Conservation (phyloP, 345 rosid species). For the Moricandia moricandioides region DNA sequence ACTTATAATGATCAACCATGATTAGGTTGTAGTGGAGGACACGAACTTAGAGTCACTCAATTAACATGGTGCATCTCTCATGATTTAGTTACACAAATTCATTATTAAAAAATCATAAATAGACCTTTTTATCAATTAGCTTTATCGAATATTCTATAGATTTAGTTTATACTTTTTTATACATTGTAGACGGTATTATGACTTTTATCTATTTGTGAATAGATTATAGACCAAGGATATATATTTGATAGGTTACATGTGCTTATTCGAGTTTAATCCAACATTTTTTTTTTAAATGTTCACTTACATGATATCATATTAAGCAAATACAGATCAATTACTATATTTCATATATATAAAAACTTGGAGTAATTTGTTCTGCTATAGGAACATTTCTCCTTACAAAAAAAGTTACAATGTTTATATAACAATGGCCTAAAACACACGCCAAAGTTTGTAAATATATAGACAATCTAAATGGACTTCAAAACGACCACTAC, state of each 20-base stretch:
- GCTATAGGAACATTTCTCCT: neutral
- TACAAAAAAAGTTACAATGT: neutral
- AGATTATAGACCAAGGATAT: neutral
- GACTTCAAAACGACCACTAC: neutral
- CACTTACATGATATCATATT: neutral
- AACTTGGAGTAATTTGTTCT: neutral
- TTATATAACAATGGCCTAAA: neutral
- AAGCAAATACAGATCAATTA: neutral
- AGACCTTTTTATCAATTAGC: neutral
- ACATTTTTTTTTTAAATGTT: neutral
- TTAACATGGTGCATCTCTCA: neutral
- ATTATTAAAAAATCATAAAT: neutral
- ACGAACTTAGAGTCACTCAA: neutral
- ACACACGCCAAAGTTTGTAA: neutral
- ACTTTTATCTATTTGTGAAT: neutral
- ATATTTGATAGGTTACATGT: neutral
- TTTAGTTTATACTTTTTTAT: neutral
- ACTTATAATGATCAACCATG: neutral
- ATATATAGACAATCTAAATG: neutral
- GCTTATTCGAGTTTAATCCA: neutral
- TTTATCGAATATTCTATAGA: neutral
- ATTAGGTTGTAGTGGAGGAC: neutral
- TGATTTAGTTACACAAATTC: neutral
- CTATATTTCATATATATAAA: neutral
- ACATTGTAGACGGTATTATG: neutral